These are phyloP conservation scores for Salix caprea DNA, from an alignment of 345 rosid species.

Conservation along the genomic window DNA sequence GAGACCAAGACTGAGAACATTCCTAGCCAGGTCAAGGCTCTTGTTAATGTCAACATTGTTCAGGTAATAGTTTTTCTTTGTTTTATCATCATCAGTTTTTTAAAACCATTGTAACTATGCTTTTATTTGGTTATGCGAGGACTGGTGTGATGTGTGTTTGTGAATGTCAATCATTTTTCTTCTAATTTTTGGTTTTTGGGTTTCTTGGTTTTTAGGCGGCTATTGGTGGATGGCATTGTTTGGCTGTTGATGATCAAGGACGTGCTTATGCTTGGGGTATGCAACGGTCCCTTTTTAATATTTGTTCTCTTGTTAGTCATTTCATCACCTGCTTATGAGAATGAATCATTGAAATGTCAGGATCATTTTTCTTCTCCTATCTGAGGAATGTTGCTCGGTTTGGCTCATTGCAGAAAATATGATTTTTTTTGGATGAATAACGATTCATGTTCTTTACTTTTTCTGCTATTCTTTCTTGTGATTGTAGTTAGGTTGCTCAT, in stretches of 20 bases:
- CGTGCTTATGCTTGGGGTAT: constrained; percentile 97
- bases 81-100: not conserved
- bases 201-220: constrained; percentile 60
- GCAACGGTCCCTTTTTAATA: not conserved
- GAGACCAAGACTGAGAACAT: constrained; percentile 81
- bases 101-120: not conserved
- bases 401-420: no score
- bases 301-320: not conserved
- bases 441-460: not conserved
- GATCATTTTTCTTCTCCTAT: not conserved
- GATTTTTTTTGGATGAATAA: not conserved
- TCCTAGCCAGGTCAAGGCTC: constrained; percentile 55
- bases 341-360: not conserved
- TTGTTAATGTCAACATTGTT: constrained; percentile 61
- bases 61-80: constrained; percentile 46
- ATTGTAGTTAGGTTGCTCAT: not conserved
- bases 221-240: constrained; percentile 99
- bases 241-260: constrained; percentile 99
- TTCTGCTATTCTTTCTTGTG: not conserved
- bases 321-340: not conserved
- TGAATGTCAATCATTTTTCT: not conserved
- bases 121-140: not conserved
- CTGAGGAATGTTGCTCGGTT: not conserved
- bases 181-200: not conserved
- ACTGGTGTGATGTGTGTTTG: not conserved